Percentiles rank a stretch among this genome's conserved stretches.
These are phyloP conservation scores for Stemphylium beticola DNA, from an alignment of 2,329 filamentous ascomycete species.

Conservation along the genomic window DNA sequence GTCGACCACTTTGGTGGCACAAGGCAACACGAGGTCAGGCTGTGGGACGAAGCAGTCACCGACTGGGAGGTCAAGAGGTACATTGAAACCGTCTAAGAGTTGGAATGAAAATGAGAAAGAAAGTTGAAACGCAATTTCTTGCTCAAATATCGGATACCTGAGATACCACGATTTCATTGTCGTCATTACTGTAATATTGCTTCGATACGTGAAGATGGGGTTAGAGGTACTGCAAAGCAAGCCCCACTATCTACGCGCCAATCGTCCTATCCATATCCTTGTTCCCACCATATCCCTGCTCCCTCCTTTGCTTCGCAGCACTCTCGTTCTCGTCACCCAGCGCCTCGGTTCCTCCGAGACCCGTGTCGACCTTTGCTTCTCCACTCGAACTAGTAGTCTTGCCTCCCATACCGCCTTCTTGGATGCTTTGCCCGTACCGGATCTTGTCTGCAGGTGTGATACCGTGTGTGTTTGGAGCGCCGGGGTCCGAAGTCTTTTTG, in stretches of 20 bases:
- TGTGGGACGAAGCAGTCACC: slow-evolving; percentile 96
- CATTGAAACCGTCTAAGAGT: slow-evolving; percentile 43
- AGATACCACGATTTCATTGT: background rate
- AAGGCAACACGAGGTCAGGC: slow-evolving; percentile 83
- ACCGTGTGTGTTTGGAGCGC: slow-evolving; percentile 51
- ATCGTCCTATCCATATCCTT: slow-evolving; percentile 56
- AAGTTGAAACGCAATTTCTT: background rate
- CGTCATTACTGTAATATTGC: background rate
- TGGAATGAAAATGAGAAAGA: background rate
- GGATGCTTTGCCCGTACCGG: slow-evolving; percentile 62
- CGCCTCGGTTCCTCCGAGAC: slow-evolving; percentile 51
- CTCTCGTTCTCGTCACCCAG: slow-evolving; percentile 47
- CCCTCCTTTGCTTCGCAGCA: slow-evolving; percentile 52
- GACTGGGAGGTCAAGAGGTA: slow-evolving; percentile 76
- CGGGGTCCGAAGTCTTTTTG: slow-evolving; percentile 37
- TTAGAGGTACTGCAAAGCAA: background rate
- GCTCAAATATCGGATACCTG: background rate
- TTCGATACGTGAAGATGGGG: background rate
- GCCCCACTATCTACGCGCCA: slow-evolving; percentile 49
- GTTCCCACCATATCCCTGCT: slow-evolving; percentile 60
- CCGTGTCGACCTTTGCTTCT: slow-evolving; percentile 45
- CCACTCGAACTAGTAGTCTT: slow-evolving; percentile 53
- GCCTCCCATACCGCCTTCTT: slow-evolving; percentile 62
- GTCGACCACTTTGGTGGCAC: slow-evolving; percentile 96
- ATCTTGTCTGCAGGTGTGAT: slow-evolving; percentile 57